A percentile compares a stretch with the other conserved stretches of the same genome.
Conservation (phyloP, 805 yeast genomes). For the Zygotorulaspora chibaensis region DNA sequence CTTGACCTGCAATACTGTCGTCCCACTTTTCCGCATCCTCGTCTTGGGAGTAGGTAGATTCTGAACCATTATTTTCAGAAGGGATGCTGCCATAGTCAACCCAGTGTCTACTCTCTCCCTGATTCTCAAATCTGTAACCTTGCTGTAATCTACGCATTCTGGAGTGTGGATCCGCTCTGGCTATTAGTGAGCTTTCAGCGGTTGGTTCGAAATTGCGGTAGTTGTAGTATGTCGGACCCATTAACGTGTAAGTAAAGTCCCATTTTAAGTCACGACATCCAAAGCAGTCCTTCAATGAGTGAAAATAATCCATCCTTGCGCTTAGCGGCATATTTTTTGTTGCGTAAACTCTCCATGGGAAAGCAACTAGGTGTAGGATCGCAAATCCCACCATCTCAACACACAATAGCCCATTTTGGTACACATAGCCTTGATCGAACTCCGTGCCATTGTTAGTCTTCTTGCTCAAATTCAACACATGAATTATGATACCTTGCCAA, state of each 20-base stretch:
- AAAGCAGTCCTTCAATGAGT: constrained; percentile 72
- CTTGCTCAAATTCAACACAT: constrained; percentile 48
- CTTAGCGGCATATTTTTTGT: constrained; percentile 60
- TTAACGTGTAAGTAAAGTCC: constrained; percentile 66
- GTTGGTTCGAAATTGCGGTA: constrained; percentile 81
- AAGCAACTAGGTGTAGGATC: constrained; percentile 81
- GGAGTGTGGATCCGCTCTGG: constrained; percentile 63
- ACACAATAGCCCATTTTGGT: constrained; percentile 77
- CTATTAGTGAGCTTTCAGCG: constrained; percentile 42
- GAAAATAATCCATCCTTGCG: constrained; percentile 53
- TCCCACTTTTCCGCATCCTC: constrained; percentile 23
- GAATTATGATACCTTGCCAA: constrained; percentile 82
- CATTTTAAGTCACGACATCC: constrained; percentile 72
- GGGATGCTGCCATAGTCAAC: constrained; percentile 34
- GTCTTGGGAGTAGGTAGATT: constrained; percentile 8
- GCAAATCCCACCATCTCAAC: constrained; percentile 84
- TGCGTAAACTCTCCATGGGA: constrained; percentile 70
- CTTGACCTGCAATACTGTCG: constrained; percentile 18
- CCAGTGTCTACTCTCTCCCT: constrained; percentile 86
- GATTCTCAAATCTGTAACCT: constrained; percentile 75
- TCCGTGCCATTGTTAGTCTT: constrained; percentile 35
- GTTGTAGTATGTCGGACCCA: constrained; percentile 68
- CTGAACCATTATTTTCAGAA: background rate
- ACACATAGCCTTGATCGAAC: constrained; percentile 45
- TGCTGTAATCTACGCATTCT: constrained; percentile 68